Conservation (phyloP, 139 green algal genomes). For the Tetradesmus obliquus region DNA sequence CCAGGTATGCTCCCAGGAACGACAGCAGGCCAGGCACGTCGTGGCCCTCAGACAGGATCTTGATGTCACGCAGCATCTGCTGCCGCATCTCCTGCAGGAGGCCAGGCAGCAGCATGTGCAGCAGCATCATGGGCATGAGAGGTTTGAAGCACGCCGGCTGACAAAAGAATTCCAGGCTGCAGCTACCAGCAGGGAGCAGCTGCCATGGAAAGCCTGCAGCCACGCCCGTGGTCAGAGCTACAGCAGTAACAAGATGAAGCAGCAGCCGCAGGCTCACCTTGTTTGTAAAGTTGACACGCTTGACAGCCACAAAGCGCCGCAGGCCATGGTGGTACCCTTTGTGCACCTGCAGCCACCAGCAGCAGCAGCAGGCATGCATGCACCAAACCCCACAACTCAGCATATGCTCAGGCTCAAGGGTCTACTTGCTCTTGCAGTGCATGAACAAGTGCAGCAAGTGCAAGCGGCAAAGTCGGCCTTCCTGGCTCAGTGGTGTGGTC, state of each 20-base stretch:
- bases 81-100: slow-evolving; percentile 78
- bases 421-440: no score
- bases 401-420: no score
- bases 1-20: slow-evolving; percentile 86
- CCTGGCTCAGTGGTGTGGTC: no score
- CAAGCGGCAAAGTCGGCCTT: no score
- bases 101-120: not conserved
- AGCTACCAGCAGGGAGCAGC: not conserved
- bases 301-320: slow-evolving; percentile 86
- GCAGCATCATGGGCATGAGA: not conserved
- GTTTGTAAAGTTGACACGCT: slow-evolving; percentile 85
- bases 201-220: no score
- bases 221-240: no score
- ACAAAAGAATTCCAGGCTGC: not conserved
- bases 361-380: not conserved
- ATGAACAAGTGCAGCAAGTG: no score
- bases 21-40: slow-evolving; percentile 70
- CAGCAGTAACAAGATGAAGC: not conserved
- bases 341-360: slow-evolving; percentile 65
- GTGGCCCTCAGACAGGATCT: slow-evolving; percentile 79
- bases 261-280: slow-evolving; percentile 44
- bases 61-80: slow-evolving; percentile 93
- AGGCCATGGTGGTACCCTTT: slow-evolving; percentile 79
- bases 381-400: not conserved
- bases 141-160: not conserved